phyloP scores from a whole-genome alignment of 305 asterid genomes.

The Plantago lanceolata region DNA sequence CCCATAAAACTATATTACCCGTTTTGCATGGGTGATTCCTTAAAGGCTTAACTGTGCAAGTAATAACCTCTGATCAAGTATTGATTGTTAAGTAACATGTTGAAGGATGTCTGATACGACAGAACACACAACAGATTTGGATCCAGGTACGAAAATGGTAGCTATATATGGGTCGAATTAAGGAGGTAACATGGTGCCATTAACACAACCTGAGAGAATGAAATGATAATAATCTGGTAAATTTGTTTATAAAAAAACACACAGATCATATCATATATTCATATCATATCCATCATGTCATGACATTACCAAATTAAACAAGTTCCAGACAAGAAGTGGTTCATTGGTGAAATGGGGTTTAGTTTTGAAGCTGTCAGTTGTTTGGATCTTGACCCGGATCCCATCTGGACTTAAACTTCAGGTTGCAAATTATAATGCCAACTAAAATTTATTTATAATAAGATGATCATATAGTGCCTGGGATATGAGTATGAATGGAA shows the following conservation, averaged over 20 bases:
- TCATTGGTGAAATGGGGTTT: conserved; percentile 5
- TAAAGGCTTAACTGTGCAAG: too few relatives aligned
- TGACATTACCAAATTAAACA: neutral
- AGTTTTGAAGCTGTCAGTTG: conserved; percentile 5
- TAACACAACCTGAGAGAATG: neutral
- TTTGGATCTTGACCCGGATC: conserved; percentile 12
- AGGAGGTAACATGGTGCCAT: neutral
- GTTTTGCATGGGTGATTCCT: too few relatives aligned
- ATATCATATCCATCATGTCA: neutral
- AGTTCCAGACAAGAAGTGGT: neutral
- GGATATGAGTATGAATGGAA: neutral
- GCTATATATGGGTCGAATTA: neutral
- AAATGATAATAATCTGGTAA: neutral
- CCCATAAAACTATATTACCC: too few relatives aligned
- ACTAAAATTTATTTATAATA: too few relatives aligned
- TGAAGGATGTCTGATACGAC: neutral
- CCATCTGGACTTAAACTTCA: neutral
- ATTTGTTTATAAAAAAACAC: neutral
- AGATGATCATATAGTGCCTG: too few relatives aligned
- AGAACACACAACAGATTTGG: neutral
- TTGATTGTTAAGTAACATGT: neutral
- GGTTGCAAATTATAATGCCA: neutral
- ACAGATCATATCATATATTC: neutral
- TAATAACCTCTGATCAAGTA: too few relatives aligned
- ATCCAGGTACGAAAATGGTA: neutral